phyloP scores from a whole-genome alignment of 768 basidiomycete species.

The Daedalea quercina region DNA sequence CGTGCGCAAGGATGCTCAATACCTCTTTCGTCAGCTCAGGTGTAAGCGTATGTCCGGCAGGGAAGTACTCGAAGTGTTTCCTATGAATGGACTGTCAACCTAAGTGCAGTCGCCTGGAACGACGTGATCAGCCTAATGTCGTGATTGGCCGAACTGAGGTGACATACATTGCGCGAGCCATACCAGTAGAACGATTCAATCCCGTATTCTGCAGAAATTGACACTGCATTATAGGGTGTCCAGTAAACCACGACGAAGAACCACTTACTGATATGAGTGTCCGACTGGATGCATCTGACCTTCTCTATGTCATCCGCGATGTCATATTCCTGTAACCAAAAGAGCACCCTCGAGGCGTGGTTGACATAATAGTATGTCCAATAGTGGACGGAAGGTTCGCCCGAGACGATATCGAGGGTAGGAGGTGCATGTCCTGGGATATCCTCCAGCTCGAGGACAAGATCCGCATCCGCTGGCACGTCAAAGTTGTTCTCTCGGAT shows the following conservation, averaged over 20 bases:
- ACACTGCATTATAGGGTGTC: background rate
- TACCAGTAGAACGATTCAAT: slow-evolving; percentile 21
- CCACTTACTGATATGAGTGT: slow-evolving; percentile 12
- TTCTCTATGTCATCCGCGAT: slow-evolving; percentile 24
- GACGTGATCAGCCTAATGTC: slow-evolving; percentile 3
- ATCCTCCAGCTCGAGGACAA: slow-evolving; percentile 37
- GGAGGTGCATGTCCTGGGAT: background rate
- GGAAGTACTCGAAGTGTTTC: slow-evolving; percentile 24
- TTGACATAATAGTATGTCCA: slow-evolving; percentile 49
- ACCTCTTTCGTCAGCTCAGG: slow-evolving; percentile 21
- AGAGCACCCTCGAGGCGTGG: slow-evolving; percentile 37
- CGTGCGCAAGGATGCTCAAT: slow-evolving; percentile 30
- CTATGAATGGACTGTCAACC: slow-evolving; percentile 3
- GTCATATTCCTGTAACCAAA: slow-evolving; percentile 45
- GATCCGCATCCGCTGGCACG: slow-evolving; percentile 30
- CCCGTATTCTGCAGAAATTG: slow-evolving; percentile 12
- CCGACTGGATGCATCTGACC: slow-evolving; percentile 1
- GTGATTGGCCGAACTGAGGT: too few relatives aligned
- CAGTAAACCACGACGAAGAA: background rate
- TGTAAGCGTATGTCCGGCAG: slow-evolving; percentile 6
- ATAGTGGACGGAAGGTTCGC: background rate
- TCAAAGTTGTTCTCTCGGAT: slow-evolving; percentile 15
- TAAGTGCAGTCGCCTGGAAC: background rate
- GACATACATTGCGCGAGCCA: background rate
- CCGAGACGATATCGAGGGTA: background rate